phyloP scores from a whole-genome alignment of 306 rosid genomes.

The Prinsepia uniflora region DNA sequence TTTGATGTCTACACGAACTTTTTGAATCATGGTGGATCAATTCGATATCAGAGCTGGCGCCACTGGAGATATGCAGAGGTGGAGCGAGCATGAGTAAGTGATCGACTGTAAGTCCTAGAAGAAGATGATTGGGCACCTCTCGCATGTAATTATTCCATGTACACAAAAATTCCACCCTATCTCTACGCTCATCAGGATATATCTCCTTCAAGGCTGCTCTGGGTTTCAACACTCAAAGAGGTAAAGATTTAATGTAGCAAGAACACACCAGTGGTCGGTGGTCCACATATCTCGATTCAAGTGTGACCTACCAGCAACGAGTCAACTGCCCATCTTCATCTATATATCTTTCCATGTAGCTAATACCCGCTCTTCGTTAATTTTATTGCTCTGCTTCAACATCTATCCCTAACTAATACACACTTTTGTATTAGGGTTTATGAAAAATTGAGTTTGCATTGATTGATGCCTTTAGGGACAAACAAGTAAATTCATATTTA shows the following conservation, averaged over 20 bases:
- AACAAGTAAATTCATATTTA: too few species aligned
- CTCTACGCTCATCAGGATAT: neutral
- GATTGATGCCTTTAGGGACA: too few species aligned
- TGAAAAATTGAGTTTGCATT: too few species aligned
- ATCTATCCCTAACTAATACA: too few species aligned
- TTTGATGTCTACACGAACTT: too few species aligned
- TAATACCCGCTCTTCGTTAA: too few species aligned
- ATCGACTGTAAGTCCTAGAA: neutral
- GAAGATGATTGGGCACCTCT: constrained; percentile 16
- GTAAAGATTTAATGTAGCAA: constrained; percentile 9
- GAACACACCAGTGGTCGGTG: neutral
- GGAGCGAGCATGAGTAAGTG: neutral
- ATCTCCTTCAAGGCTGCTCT: constrained; percentile 6
- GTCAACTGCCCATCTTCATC: too few species aligned
- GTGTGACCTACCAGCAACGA: neutral
- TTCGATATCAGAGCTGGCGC: too few species aligned
- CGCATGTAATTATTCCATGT: constrained; percentile 12
- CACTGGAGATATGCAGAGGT: neutral
- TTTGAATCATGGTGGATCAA: too few species aligned
- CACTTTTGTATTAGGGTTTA: too few species aligned
- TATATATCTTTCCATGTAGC: too few species aligned
- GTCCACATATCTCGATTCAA: neutral
- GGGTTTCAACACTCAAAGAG: constrained; percentile 13
- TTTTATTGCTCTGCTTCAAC: too few species aligned
- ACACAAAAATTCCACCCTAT: neutral